A percentile compares a stretch with the other conserved stretches of the same genome.
Conservation (phyloP, 1,139 yeast genomes). For the Candida tropicalis region DNA sequence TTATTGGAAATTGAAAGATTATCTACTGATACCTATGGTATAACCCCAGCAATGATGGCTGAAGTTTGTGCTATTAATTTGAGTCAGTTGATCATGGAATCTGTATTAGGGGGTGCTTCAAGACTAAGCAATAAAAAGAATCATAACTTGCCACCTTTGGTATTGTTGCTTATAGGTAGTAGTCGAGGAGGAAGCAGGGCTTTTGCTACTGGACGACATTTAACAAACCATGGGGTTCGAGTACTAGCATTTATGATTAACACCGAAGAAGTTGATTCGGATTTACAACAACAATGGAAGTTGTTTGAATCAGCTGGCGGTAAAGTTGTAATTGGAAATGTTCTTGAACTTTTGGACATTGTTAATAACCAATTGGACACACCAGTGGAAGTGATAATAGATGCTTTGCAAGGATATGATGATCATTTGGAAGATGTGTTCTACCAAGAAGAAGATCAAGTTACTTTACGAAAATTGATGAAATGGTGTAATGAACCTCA, state of each 20-base stretch:
- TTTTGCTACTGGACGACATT: slow-evolving; percentile 77
- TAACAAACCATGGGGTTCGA: slow-evolving; percentile 73
- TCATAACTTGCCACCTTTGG: slow-evolving; percentile 80
- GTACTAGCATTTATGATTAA: slow-evolving; percentile 60
- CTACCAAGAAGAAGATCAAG: slow-evolving; percentile 43
- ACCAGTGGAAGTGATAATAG: slow-evolving; percentile 78
- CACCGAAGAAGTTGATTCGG: slow-evolving; percentile 30
- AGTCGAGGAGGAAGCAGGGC: slow-evolving; percentile 77
- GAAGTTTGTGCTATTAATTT: slow-evolving; percentile 78
- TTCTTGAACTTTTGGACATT: slow-evolving; percentile 32
- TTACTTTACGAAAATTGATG: slow-evolving; percentile 49
- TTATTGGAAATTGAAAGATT: slow-evolving; percentile 75
- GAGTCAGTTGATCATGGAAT: slow-evolving; percentile 55
- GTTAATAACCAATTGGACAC: slow-evolving; percentile 55
- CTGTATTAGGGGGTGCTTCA: slow-evolving; percentile 68
- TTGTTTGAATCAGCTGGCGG: slow-evolving; percentile 56
- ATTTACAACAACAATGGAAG: slow-evolving; percentile 46
- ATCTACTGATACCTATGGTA: slow-evolving; percentile 54
- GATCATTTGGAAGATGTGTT: slow-evolving; percentile 58
- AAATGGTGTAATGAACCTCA: slow-evolving; percentile 69
- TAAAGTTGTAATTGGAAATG: slow-evolving; percentile 39
- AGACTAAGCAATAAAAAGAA: slow-evolving; percentile 58
- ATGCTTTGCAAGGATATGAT: slow-evolving; percentile 84
- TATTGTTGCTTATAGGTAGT: slow-evolving; percentile 71
- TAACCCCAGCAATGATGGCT: slow-evolving; percentile 50